Base-by-base conservation (phyloP, 2,329 filamentous ascomycete genomes). In the Alternaria sp. region DNA sequence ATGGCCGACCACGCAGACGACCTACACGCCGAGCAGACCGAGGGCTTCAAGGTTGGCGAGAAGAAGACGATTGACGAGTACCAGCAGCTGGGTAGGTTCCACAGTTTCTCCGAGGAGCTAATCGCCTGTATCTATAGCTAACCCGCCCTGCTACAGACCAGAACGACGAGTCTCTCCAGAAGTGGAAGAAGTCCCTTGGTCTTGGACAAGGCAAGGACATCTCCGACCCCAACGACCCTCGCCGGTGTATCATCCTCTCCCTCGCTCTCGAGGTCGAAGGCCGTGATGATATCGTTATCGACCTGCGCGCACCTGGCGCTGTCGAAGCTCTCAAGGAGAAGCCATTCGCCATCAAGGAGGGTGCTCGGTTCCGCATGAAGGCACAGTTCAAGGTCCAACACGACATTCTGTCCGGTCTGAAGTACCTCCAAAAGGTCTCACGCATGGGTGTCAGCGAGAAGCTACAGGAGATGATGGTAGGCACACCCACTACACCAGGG, bases 1-100 rank as follows among this genome's bases (percentile, higher is more conserved):
- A 77, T 77, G 74, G 68, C 73, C 58, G 74, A 79, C 45, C 74
- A 82, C 68, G 87, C 92, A 12, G 93, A 97, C 64, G 94, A 98
- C 76, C 88, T 94, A 70, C 85, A 91, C 81, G 90, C 93, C 67
- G 92, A 95, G 84, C 87, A 90, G 83, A 97, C 94, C 69, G 90
- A 94, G 83, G 94, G 94, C 79, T 98, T 97, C 90, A 97, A 96
- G 89, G 91, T 97, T 78, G 94, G 93, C 71, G 93, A 97, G 88
- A 97, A 97, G 90, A 97, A 98, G 88, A 96, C 92, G 73, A 86
- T 99, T 77, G 92, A 94, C 67, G 92, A 97, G 81, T 97, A 97
- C 83, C 87, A 94, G 78, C 86, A 97, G 80, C 91, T 99, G 83
- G 95, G 93, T 97, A 85, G 77, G 92, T 85, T 50, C 43, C 25